Conservation (phyloP, 306 rosid genomes). For the Trifolium pratense region DNA sequence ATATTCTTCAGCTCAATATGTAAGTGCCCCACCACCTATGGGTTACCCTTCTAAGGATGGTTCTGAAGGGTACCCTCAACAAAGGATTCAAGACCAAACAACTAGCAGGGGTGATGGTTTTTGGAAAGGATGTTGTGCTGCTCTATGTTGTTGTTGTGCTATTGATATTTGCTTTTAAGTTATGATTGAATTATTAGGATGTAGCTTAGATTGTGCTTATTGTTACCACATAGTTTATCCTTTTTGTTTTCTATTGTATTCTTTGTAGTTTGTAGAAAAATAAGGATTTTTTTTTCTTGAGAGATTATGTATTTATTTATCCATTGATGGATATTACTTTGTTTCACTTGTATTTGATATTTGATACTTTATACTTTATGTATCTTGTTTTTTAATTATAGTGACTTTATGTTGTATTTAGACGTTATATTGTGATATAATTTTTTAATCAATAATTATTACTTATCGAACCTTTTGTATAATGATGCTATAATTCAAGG, state of each 20-base stretch:
- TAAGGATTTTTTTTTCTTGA: slow-evolving; percentile 14
- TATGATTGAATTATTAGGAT: slow-evolving; percentile 29
- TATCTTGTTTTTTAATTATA: no score
- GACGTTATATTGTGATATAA: not conserved
- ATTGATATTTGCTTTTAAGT: slow-evolving; percentile 45
- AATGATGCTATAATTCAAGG: no score
- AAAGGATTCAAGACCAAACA: slow-evolving; percentile 38
- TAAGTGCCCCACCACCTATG: slow-evolving; percentile 47
- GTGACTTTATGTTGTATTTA: no score
- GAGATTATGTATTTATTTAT: slow-evolving; percentile 1
- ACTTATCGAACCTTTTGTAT: no score
- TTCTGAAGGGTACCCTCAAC: slow-evolving; percentile 40
- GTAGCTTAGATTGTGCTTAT: not conserved
- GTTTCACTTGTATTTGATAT: slow-evolving; percentile 13
- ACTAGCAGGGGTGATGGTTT: slow-evolving; percentile 53
- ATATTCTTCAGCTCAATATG: slow-evolving; percentile 21
- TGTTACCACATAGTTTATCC: not conserved
- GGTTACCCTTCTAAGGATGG: slow-evolving; percentile 47
- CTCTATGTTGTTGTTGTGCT: slow-evolving; percentile 55
- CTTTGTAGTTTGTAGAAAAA: slow-evolving; percentile 33
- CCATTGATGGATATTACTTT: not conserved
- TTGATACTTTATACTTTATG: not conserved
- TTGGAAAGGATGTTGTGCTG: slow-evolving; percentile 61
- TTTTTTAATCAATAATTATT: no score
- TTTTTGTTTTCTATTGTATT: slow-evolving; percentile 19